Conservation (phyloP, 2,329 filamentous ascomycete genomes). For the Camillea tinctor region DNA sequence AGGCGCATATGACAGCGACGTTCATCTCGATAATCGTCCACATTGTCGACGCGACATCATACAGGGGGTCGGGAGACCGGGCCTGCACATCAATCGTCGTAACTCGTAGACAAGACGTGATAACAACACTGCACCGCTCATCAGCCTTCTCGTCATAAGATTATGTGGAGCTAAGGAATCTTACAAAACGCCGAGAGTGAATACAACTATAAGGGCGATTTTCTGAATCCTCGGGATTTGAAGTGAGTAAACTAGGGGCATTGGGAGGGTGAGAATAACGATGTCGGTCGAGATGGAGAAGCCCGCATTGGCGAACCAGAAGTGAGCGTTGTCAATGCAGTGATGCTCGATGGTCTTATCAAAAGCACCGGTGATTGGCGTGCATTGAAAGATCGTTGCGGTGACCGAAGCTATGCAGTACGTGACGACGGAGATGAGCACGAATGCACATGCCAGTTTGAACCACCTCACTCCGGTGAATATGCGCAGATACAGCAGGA, state of each 20-base stretch:
- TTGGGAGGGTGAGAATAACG: conserved; percentile 39
- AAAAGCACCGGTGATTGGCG: conserved; percentile 29
- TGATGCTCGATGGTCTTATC: conserved; percentile 24
- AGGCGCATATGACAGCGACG: conserved; percentile 37
- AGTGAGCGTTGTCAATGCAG: conserved; percentile 38
- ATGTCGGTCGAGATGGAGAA: conserved; percentile 43
- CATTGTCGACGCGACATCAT: conserved; percentile 34
- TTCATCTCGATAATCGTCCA: conserved; percentile 41
- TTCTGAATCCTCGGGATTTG: conserved; percentile 40
- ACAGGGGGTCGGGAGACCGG: conserved; percentile 28
- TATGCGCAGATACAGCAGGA: conserved; percentile 34
- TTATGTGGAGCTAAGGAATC: conserved; percentile 9
- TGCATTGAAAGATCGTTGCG: conserved; percentile 34
- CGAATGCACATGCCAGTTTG: conserved; percentile 22
- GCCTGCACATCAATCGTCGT: conserved; percentile 38
- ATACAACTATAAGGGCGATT: conserved; percentile 38
- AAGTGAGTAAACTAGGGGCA: conserved; percentile 40
- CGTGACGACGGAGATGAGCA: conserved; percentile 23
- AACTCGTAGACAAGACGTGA: conserved; percentile 37
- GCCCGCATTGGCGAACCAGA: conserved; percentile 43
- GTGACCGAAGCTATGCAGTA: conserved; percentile 30
- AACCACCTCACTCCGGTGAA: conserved; percentile 33
- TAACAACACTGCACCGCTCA: conserved; percentile 24
- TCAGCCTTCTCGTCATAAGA: neutral
- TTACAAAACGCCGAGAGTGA: conserved; percentile 42